phyloP scores from a whole-genome alignment of 805 yeast species.

The Nakazawaea wyomingensis region DNA sequence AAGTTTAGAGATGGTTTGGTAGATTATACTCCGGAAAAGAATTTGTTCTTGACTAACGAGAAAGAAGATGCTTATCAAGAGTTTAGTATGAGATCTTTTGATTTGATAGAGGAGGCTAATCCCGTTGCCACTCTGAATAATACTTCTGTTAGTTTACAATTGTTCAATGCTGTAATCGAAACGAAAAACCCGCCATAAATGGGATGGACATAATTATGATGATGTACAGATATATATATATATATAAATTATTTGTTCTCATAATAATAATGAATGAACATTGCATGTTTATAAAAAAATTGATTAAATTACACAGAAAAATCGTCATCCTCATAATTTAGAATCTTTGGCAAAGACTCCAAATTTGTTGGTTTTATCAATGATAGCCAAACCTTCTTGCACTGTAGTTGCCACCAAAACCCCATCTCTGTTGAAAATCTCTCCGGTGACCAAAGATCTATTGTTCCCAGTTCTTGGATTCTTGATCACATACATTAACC shows the following conservation, averaged over 20 bases:
- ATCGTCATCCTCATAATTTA: background rate
- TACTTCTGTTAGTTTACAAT: slow-evolving; percentile 45
- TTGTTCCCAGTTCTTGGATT: slow-evolving; percentile 46
- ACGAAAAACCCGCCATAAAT: slow-evolving; percentile 34
- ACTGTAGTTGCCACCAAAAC: slow-evolving; percentile 52
- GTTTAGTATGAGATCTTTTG: slow-evolving; percentile 44
- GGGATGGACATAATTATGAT: no score
- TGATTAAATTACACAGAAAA: no score
- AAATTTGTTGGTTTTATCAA: slow-evolving; percentile 4
- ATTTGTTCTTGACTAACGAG: slow-evolving; percentile 21
- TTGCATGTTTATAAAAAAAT: no score
- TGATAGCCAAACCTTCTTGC: slow-evolving; percentile 53
- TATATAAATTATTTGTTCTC: no score
- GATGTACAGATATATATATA: no score
- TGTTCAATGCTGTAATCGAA: slow-evolving; percentile 49
- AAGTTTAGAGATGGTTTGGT: slow-evolving; percentile 14
- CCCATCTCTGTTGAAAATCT: slow-evolving; percentile 45
- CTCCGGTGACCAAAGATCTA: slow-evolving; percentile 53
- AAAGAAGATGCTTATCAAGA: slow-evolving; percentile 26
- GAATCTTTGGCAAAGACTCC: background rate
- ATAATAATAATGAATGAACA: no score
- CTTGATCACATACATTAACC: slow-evolving; percentile 45
- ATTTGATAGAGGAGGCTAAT: slow-evolving; percentile 52
- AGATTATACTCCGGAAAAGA: background rate
- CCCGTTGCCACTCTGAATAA: slow-evolving; percentile 45